These are phyloP conservation scores for Conticribra guillardii DNA, from an alignment of 108 stramenopile genomes.

Conservation along the genomic window DNA sequence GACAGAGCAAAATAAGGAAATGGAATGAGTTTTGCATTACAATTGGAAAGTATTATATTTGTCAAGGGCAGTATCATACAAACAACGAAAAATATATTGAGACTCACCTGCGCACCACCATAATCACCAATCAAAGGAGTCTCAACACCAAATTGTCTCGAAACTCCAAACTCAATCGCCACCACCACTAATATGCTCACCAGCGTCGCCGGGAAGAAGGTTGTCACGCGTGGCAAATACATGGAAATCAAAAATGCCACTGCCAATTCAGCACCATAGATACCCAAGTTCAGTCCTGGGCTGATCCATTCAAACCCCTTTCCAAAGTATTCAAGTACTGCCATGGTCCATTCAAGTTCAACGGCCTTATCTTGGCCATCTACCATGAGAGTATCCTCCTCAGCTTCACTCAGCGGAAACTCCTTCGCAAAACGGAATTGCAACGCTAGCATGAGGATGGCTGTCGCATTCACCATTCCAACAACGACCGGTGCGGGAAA, in stretches of 20 bases:
- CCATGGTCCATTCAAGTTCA: constrained; percentile 27
- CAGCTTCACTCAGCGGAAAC: constrained; percentile 27
- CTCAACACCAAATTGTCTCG: constrained; percentile 37
- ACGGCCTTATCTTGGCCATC: constrained; percentile 19
- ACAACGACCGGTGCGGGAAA: constrained; percentile 59
- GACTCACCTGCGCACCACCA: constrained; percentile 42
- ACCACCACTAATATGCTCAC: constrained; percentile 32
- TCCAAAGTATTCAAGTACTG: constrained; percentile 39
- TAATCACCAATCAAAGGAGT: constrained; percentile 52
- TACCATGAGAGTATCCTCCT: constrained; percentile 14
- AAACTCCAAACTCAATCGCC: constrained; percentile 36
- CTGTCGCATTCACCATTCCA: constrained; percentile 68
- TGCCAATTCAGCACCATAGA: constrained; percentile 27
- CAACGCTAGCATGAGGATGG: constrained; percentile 43
- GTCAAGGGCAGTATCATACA: too few species aligned
- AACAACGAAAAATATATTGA: too few species aligned
- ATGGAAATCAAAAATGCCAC: constrained; percentile 22
- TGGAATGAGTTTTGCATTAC: not conserved
- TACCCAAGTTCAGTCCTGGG: constrained; percentile 20
- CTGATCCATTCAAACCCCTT: constrained; percentile 44
- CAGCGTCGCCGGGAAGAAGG: constrained; percentile 41
- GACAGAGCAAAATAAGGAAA: not conserved
- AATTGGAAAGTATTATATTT: too few species aligned
- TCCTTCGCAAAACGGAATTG: constrained; percentile 57
- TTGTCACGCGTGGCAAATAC: constrained; percentile 42